A percentile compares a stretch with the other conserved stretches of the same genome.
phyloP scores from a whole-genome alignment of 2,329 filamentous ascomycete species.

The Xylariaceae sp. region DNA sequence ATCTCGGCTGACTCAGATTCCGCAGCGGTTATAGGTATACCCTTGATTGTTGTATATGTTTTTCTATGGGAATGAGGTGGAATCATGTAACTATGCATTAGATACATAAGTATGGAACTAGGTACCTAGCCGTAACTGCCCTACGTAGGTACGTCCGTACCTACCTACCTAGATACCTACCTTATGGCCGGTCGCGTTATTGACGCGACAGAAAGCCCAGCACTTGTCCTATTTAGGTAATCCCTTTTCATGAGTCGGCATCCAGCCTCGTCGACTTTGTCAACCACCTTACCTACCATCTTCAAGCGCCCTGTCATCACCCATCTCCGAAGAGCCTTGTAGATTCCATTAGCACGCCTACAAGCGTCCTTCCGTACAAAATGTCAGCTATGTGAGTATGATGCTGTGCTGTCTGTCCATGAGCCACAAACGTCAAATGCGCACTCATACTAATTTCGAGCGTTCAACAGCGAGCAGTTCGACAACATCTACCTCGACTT shows the following conservation, averaged over 20 bases:
- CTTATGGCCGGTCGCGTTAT: conserved; percentile 6
- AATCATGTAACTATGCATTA: too few relatives aligned
- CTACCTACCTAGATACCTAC: too few relatives aligned
- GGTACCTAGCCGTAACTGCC: too few relatives aligned
- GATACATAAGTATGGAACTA: too few relatives aligned
- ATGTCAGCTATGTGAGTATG: conserved; percentile 29
- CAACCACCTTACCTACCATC: neutral
- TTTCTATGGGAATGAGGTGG: too few relatives aligned
- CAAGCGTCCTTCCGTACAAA: conserved; percentile 6
- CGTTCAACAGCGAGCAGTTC: conserved; percentile 70
- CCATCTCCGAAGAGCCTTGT: neutral
- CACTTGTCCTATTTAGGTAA: conserved; percentile 13
- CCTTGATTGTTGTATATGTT: too few relatives aligned
- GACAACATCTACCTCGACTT: conserved; percentile 96
- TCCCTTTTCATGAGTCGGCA: neutral
- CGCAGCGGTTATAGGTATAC: too few relatives aligned
- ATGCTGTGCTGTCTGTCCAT: neutral
- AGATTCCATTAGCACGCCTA: conserved; percentile 5
- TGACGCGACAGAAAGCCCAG: conserved; percentile 13
- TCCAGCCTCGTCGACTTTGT: neutral
- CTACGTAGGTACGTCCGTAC: too few relatives aligned
- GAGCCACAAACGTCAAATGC: neutral
- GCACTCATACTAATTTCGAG: conserved; percentile 10
- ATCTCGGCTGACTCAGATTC: too few relatives aligned
- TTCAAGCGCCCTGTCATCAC: conserved; percentile 4